These are phyloP conservation scores for Fragaria ananassa DNA, from an alignment of 306 rosid genomes.

Conservation along the genomic window DNA sequence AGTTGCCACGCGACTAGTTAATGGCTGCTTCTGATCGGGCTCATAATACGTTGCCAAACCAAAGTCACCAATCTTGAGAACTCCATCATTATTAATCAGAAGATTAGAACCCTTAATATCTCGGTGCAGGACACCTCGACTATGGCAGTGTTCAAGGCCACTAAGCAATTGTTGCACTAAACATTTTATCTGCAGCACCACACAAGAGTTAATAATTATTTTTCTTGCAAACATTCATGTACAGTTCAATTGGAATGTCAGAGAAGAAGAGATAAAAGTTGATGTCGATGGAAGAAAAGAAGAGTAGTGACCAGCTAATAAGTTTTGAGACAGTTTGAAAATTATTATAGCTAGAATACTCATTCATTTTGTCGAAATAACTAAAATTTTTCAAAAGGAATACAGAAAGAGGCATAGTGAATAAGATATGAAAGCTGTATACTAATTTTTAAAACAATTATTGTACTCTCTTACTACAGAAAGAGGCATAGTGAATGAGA, in stretches of 20 bases:
- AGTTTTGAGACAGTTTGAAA: background rate
- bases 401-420: background rate
- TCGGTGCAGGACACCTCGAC: conserved; percentile 75
- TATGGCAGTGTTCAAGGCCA: conserved; percentile 91
- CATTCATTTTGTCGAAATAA: background rate
- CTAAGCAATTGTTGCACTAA: conserved; percentile 64
- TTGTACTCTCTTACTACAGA: background rate
- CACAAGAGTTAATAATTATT: background rate
- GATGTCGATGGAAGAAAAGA: background rate
- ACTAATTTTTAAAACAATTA: background rate
- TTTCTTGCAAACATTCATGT: background rate
- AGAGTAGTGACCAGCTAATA: too few species aligned
- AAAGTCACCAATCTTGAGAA: conserved; percentile 88
- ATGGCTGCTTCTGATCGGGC: conserved; percentile 55
- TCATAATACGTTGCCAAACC: conserved; percentile 75
- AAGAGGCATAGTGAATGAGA: background rate
- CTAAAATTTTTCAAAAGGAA: background rate
- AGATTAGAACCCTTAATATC: conserved; percentile 97
- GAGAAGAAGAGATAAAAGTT: background rate
- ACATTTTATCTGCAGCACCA: conserved; percentile 68
- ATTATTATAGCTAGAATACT: background rate
- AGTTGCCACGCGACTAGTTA: conserved; percentile 93
- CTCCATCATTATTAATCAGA: conserved; percentile 62
- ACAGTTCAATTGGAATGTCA: background rate
- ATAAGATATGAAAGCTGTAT: background rate